Conservation (phyloP, 176 grass and related monocot genomes). For the Rhynchospora pubera region DNA sequence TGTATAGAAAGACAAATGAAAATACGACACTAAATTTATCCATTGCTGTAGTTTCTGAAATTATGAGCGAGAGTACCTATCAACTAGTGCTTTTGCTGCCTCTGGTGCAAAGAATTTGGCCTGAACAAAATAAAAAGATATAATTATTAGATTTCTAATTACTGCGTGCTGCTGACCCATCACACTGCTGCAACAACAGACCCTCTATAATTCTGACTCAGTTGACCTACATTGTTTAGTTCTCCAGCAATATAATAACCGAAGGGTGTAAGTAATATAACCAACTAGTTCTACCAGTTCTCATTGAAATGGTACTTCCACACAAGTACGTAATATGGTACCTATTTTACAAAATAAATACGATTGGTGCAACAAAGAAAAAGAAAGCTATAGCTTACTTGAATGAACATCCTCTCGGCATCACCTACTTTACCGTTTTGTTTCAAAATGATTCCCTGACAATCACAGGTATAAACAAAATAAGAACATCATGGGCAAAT, state of each 20-base stretch:
- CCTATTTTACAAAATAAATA: not conserved
- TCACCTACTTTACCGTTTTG: slow-evolving; percentile 82
- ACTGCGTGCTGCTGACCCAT: not conserved
- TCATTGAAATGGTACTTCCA: not conserved
- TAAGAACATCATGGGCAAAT: not conserved
- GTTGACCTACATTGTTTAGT: not conserved
- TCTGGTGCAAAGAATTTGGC: slow-evolving; percentile 86
- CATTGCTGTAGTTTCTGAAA: not conserved
- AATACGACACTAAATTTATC: not conserved
- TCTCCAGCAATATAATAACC: not conserved
- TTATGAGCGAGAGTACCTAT: slow-evolving; percentile 60
- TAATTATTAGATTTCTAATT: not conserved
- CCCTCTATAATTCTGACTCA: not conserved
- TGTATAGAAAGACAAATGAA: not conserved
- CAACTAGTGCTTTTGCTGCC: slow-evolving; percentile 68
- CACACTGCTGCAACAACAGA: not conserved
- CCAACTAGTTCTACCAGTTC: not conserved
- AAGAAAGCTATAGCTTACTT: slow-evolving; percentile 41
- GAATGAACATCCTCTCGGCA: slow-evolving; percentile 96
- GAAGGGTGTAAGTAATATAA: not conserved
- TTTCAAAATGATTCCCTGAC: slow-evolving; percentile 77
- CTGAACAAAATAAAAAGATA: slow-evolving; percentile 31
- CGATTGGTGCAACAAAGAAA: not conserved
- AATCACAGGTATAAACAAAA: slow-evolving; percentile 22
- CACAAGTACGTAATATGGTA: not conserved